Evolutionary conservation across 805 yeast species (phyloP).

Genomic region (Wickerhamiella dianesei): DNA sequence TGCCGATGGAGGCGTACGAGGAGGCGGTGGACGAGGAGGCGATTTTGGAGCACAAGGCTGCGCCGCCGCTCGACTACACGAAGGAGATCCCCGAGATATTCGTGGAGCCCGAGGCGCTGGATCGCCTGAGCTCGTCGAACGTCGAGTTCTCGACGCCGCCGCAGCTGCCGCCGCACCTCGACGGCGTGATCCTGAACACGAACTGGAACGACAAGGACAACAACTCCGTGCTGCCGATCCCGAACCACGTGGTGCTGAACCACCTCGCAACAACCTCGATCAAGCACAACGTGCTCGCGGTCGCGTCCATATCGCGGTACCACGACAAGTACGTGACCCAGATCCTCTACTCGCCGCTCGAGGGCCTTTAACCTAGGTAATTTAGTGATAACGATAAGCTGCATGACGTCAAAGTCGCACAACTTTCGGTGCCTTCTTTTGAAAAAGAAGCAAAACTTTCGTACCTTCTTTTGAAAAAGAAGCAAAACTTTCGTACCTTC

Average conservation of each 20-base stretch:
- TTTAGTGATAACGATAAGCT: neutral
- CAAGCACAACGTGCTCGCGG: slow-evolving; percentile 86
- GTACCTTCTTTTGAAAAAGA: no score
- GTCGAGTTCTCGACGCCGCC: slow-evolving; percentile 67
- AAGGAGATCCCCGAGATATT: slow-evolving; percentile 32
- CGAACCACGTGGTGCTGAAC: slow-evolving; percentile 86
- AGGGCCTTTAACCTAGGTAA: slow-evolving; percentile 18
- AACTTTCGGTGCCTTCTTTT: no score
- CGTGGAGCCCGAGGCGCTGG: slow-evolving; percentile 33
- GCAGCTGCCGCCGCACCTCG: slow-evolving; percentile 91
- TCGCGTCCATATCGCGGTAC: slow-evolving; percentile 81
- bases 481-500: no score
- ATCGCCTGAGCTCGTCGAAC: slow-evolving; percentile 23
- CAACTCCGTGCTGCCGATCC: slow-evolving; percentile 80
- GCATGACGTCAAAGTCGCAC: neutral
- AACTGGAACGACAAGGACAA: slow-evolving; percentile 66
- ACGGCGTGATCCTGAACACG: slow-evolving; percentile 74
- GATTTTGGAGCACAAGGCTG: slow-evolving; percentile 8
- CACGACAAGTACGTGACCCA: slow-evolving; percentile 88
- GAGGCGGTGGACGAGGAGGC: slow-evolving; percentile 4
- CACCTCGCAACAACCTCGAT: slow-evolving; percentile 93
- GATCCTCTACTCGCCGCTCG: slow-evolving; percentile 78
- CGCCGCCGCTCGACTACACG: slow-evolving; percentile 44
- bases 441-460: no score
- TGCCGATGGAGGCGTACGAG: slow-evolving; percentile 7